These are phyloP conservation scores for Schizophyllum commune DNA, from an alignment of 1,284 basidiomycete genomes.

Conservation along the genomic window DNA sequence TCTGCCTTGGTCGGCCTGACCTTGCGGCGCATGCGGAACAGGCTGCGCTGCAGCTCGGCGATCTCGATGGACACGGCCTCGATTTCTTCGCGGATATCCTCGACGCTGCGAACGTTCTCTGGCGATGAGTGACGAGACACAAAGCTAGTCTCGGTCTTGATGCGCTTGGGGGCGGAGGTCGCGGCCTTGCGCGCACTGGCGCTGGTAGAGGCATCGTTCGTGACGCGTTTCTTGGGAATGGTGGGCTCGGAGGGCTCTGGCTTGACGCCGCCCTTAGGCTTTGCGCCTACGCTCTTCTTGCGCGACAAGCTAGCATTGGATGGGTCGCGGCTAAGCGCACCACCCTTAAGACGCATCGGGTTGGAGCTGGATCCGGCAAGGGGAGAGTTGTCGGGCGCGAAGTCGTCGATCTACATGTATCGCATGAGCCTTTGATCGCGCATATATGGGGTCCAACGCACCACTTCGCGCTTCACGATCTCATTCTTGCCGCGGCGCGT, in stretches of 20 bases:
- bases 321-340: conserved; percentile 11
- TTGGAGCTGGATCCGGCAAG: conserved; percentile 10
- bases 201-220: conserved; percentile 16
- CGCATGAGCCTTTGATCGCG: not conserved
- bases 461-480: not conserved
- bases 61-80: conserved; percentile 21
- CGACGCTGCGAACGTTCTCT: conserved; percentile 2
- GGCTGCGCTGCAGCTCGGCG: conserved; percentile 10
- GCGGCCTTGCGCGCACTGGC: too few relatives aligned
- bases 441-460: not conserved
- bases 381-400: conserved; percentile 3
- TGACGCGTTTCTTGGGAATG: conserved; percentile 28
- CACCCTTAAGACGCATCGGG: conserved; percentile 4
- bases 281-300: not conserved
- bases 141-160: conserved; percentile 4
- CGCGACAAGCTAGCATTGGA: conserved; percentile 3
- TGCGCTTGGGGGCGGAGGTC: not conserved
- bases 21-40: conserved; percentile 21
- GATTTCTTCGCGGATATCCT: conserved; percentile 20
- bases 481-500: conserved; percentile 17
- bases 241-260: conserved; percentile 22
- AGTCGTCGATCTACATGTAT: not conserved
- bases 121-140: not conserved
- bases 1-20: conserved; percentile 22
- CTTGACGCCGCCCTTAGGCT: conserved; percentile 18